These are phyloP conservation scores for Erythrophleum fordii DNA, from an alignment of 306 rosid species.

Conservation along the genomic window DNA sequence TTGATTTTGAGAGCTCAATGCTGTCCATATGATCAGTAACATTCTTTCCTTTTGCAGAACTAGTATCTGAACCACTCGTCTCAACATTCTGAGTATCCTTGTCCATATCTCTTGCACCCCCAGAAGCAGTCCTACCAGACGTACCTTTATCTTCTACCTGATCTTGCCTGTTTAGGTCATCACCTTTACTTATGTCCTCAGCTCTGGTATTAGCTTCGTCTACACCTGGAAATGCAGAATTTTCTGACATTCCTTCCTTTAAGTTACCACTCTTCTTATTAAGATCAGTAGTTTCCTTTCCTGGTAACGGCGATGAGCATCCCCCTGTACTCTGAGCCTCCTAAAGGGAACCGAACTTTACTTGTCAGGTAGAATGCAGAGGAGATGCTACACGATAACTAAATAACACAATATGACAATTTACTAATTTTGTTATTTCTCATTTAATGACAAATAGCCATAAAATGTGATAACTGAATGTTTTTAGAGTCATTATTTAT, in stretches of 20 bases:
- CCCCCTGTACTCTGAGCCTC: slow-evolving; percentile 63
- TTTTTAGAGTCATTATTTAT: neutral
- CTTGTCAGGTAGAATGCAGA: slow-evolving; percentile 36
- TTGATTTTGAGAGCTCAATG: slow-evolving; percentile 54
- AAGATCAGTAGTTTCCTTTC: slow-evolving; percentile 47
- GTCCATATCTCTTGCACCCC: slow-evolving; percentile 48
- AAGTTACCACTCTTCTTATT: slow-evolving; percentile 52
- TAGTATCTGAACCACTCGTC: slow-evolving; percentile 84
- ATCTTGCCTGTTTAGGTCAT: slow-evolving; percentile 43
- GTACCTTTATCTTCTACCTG: slow-evolving; percentile 53
- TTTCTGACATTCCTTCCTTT: slow-evolving; percentile 71
- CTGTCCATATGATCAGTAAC: slow-evolving; percentile 51
- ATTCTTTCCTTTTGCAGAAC: slow-evolving; percentile 70
- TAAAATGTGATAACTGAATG: slow-evolving; percentile 7
- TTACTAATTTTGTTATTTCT: neutral
- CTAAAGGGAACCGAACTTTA: slow-evolving; percentile 59
- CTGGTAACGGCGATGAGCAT: slow-evolving; percentile 46
- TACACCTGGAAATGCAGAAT: slow-evolving; percentile 60
- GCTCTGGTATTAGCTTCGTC: slow-evolving; percentile 51
- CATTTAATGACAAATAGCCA: neutral
- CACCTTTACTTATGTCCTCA: slow-evolving; percentile 49
- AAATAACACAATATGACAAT: slow-evolving; percentile 26
- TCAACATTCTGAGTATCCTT: slow-evolving; percentile 75
- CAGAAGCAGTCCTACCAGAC: slow-evolving; percentile 48
- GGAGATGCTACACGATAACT: slow-evolving; percentile 29